Base-by-base conservation (phyloP, 2,329 filamentous ascomycete species). In the Stemphylium beticola region DNA sequence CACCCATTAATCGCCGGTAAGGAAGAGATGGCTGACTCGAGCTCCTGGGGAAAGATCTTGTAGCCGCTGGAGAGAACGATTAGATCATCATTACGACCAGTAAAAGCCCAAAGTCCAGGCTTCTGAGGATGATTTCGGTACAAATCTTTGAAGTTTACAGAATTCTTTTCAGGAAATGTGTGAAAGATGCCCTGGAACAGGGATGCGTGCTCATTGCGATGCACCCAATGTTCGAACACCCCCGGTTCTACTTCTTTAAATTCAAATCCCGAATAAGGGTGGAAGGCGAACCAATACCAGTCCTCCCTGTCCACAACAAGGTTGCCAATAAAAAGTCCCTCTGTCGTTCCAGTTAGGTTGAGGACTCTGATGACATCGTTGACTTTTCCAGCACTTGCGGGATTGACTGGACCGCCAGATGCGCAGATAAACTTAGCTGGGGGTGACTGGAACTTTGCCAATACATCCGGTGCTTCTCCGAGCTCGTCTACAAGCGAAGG, bases 141-240 rank as follows among this genome's bases (percentile, higher is more conserved):
- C 1, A 67, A 41, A 32, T 65, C 64, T 36, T 64, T 67, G 53
- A 63, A 47, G 40, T 63, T 63, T 53, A 60, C 18, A 1, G 55
- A 55, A 2, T 53, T 15, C 18, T 62, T 22, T 1, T 61, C 50
- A 1, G 62, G 62, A 20, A 66, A 66, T 1, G 64, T 66, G 17
- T 65, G 40, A 52, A 66, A 66, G 43, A 65, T 53, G 22, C 61
- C 62, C 29, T 66, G 62, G 34, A 61, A 65, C 20, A 61, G 37
- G 8, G 33, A 41, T 2, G 38, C 46, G 17, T 75, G 59, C 24
- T 65, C 48, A 9, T 74, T 64, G 11, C 74, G 71, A 52, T 69
- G 59, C 10, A 78, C 62, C 50, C 71, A 72, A 36, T 75, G 68
- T 54, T 78, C 76, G 42, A 71, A 74, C 2, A 71, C 57, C 4